Evolutionary conservation across 2,329 filamentous ascomycete species (phyloP), one percentile per base, ranked within the genome.

Genomic region (Fusarium chlamydosporum): DNA sequence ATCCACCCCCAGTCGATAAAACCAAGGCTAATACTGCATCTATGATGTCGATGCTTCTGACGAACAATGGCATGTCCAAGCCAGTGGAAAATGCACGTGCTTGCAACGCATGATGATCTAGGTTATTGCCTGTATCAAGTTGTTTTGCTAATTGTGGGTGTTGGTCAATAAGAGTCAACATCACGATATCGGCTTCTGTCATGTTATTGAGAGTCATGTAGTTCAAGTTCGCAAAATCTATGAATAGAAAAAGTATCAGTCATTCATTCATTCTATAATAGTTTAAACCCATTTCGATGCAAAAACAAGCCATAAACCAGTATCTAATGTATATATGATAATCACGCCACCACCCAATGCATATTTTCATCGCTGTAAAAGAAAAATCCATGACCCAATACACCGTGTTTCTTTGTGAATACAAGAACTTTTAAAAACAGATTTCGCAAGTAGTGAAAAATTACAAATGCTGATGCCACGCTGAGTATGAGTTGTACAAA

Each of bases 41-140:
- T 52, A 53, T 60, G 60, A 65, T 65, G 60, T 59, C 60, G 61
- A 60, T 40, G 12, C 29, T 47, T 27, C n/a, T 23, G 46, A 47
- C 27, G 40, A 29, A 38, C 27, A 40, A 47, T 65, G 46, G 29
- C 43, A 52, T 65, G 52, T 54, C 35, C 35, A 60, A 45, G 34
- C 41, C 61, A 53, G 46, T 27, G 26, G 46, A 54, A 46, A 13
- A 29, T n/a, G 47, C 61, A 65, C 53, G 61, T 65, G 53, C 23
- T 31, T 7, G 11, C 23, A 47, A 13, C 20, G 20, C 43, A 57
- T 43, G 52, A 66, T 61, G 50, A 47, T 61, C n/a, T 35, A 29
- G 23, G 13, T 34, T 35, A 38, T 26, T 33, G 29, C 45, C 33
- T 34, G n/a, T 33, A 55, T 47, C 29, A 38, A 38, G 23, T 35